Evolutionary conservation across 495 filamentous ascomycete species (phyloP).

Genomic region (Penicillium desertorum): DNA sequence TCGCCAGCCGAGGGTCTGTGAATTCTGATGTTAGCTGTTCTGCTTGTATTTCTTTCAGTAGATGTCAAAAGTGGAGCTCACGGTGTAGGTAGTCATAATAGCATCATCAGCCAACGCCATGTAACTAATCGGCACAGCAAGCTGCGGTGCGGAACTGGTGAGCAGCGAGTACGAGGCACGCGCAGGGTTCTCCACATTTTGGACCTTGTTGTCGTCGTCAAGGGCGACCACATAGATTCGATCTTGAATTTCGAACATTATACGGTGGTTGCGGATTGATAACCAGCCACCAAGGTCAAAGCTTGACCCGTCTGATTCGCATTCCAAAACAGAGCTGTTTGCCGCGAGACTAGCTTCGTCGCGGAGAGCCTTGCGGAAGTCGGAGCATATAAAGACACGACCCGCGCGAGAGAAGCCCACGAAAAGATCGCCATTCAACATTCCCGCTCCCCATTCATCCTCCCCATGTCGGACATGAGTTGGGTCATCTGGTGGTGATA

Average conservation of each 20-base stretch:
- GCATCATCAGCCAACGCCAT: constrained; percentile 43
- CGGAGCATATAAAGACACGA: constrained; percentile 39
- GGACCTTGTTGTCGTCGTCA: constrained; percentile 34
- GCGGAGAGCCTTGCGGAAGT: constrained; percentile 39
- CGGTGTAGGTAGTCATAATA: constrained; percentile 43
- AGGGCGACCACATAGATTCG: constrained; percentile 39
- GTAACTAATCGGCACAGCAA: constrained; percentile 41
- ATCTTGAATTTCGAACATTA: constrained; percentile 47
- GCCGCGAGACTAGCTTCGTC: constrained; percentile 22
- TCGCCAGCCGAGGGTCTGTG: constrained; percentile 39
- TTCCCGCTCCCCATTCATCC: constrained; percentile 45
- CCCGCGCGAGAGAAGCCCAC: constrained; percentile 42
- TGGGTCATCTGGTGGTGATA: constrained; percentile 27
- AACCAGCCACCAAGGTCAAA: constrained; percentile 45
- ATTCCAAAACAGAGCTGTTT: constrained; percentile 36
- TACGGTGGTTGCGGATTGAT: constrained; percentile 39
- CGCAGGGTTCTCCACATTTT: constrained; percentile 24
- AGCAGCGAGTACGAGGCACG: constrained; percentile 39
- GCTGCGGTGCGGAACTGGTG: constrained; percentile 37
- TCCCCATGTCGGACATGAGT: constrained; percentile 32
- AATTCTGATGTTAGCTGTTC: constrained; percentile 11
- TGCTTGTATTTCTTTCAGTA: neutral
- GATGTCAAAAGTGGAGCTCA: constrained; percentile 17
- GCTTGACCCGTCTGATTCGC: constrained; percentile 35
- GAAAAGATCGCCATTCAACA: constrained; percentile 38